Evolutionary conservation across 495 filamentous ascomycete species (phyloP).

Genomic region (Penicillium flavigenum): DNA sequence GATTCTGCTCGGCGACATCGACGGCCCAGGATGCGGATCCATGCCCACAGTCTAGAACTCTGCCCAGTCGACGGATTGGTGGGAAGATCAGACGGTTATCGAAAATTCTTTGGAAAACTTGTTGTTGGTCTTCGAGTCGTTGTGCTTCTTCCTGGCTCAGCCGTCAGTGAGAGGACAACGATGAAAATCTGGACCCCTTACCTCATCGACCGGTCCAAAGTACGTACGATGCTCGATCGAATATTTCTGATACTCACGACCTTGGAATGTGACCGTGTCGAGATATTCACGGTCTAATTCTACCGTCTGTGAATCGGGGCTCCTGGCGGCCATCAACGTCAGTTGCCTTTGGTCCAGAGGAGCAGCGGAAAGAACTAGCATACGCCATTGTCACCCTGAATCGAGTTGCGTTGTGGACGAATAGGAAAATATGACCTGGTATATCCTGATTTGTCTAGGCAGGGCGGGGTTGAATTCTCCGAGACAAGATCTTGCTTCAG

Average conservation of each 20-base stretch:
- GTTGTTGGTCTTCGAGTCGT: constrained; percentile 68
- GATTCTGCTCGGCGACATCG: constrained; percentile 64
- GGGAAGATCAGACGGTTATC: constrained; percentile 78
- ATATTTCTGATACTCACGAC: constrained; percentile 70
- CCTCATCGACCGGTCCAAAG: constrained; percentile 83
- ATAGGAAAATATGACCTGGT: constrained; percentile 9
- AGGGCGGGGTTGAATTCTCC: constrained; percentile 25
- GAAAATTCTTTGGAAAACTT: constrained; percentile 70
- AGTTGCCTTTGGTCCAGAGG: neutral
- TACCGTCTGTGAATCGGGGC: constrained; percentile 50
- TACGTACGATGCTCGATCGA: constrained; percentile 71
- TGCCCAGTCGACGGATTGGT: constrained; percentile 59
- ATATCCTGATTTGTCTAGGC: constrained; percentile 19
- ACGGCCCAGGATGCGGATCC: constrained; percentile 63
- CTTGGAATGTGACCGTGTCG: constrained; percentile 63
- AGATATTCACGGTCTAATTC: constrained; percentile 60
- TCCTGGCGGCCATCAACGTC: constrained; percentile 32
- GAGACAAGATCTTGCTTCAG: constrained; percentile 20
- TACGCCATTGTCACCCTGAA: constrained; percentile 38
- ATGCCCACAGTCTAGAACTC: constrained; percentile 77
- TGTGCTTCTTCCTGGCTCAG: constrained; percentile 73
- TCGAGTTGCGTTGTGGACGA: constrained; percentile 14
- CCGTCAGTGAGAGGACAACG: constrained; percentile 16
- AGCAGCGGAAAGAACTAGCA: constrained; percentile 5
- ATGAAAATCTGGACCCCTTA: constrained; percentile 37